Base-by-base conservation (phyloP, 1,284 basidiomycete species). In the Boletus sp. region DNA sequence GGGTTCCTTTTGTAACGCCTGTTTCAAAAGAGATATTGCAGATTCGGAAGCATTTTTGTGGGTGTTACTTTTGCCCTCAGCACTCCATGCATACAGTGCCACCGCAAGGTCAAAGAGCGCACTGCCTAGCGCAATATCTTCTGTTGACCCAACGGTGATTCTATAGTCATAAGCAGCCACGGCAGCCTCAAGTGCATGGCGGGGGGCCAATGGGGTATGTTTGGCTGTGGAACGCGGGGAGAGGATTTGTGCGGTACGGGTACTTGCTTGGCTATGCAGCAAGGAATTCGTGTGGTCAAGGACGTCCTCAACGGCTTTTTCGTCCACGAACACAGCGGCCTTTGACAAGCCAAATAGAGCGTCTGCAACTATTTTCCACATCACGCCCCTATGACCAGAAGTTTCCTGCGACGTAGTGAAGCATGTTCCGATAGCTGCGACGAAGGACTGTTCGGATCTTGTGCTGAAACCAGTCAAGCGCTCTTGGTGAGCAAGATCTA, bases 361-460 rank as follows among this genome's bases (percentile, higher is more conserved):
- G 66, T 99, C 95, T 0, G 81, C 88, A 9, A 86, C 74, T 3
- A 84, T 73, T 68, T 98, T 99, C 94, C 95, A 98, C 0, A 79
- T 82, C 19, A 91, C 75, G 4, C 77, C 72, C 29, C 86, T 78
- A 67, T 88, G 86, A 5, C 80, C 82, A 33, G 77, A 65, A 36
- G 78, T 79, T 9, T 72, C 68, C 26, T 73, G 66, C 43, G 92
- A 69, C 2, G 85, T 74, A 30, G 70, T 62, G n/a, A 83, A 64
- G 5, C 82, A 77, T 5, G 80, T 70, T 5, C 62, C 60, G 41
- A 95, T 73, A 1, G 85, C 75, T 9, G 69, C 66, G 25, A 83
- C 60, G 56, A 93, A 86, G 1, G 89, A 89, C 22, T 71, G 65
- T 58, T 93, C 84, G 1, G 93, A 84, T 46, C 94, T 76, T 16